Percentiles rank a stretch among this genome's conserved stretches.
phyloP scores from a whole-genome alignment of 2,329 filamentous ascomycete genomes.

The Microsporum audouinii region DNA sequence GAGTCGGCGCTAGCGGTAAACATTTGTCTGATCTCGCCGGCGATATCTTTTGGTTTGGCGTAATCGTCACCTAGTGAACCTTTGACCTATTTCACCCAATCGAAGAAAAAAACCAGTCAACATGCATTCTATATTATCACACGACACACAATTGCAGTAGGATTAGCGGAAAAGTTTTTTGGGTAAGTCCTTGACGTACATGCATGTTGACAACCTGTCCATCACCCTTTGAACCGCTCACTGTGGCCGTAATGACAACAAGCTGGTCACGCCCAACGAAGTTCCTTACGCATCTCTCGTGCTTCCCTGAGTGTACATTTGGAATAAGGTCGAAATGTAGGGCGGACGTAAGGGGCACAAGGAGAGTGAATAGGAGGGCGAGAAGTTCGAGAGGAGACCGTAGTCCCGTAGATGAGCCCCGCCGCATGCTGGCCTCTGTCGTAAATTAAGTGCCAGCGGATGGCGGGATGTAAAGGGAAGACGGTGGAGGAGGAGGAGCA shows the following conservation, averaged over 20 bases:
- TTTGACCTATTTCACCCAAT: slow-evolving; percentile 55
- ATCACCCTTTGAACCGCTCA: slow-evolving; percentile 78
- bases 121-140: slow-evolving; percentile 29
- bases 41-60: slow-evolving; percentile 78
- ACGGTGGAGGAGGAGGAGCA: neutral
- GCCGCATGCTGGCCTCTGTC: slow-evolving; percentile 2
- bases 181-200: slow-evolving; percentile 43
- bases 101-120: neutral
- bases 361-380: slow-evolving; percentile 7
- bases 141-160: neutral
- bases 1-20: slow-evolving; percentile 89
- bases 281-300: slow-evolving; percentile 89
- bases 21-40: slow-evolving; percentile 80
- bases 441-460: neutral
- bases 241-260: slow-evolving; percentile 85
- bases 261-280: slow-evolving; percentile 86
- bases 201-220: slow-evolving; percentile 91
- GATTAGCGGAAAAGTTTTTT: neutral
- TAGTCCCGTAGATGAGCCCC: slow-evolving; percentile 3
- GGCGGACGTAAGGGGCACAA: slow-evolving; percentile 34
- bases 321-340: slow-evolving; percentile 91
- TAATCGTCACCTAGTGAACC: slow-evolving; percentile 96
- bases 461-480: neutral
- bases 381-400: slow-evolving; percentile 9
- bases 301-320: slow-evolving; percentile 48